Base-by-base conservation (phyloP, 2,329 filamentous ascomycete species). In the Aureobasidium namibiae region DNA sequence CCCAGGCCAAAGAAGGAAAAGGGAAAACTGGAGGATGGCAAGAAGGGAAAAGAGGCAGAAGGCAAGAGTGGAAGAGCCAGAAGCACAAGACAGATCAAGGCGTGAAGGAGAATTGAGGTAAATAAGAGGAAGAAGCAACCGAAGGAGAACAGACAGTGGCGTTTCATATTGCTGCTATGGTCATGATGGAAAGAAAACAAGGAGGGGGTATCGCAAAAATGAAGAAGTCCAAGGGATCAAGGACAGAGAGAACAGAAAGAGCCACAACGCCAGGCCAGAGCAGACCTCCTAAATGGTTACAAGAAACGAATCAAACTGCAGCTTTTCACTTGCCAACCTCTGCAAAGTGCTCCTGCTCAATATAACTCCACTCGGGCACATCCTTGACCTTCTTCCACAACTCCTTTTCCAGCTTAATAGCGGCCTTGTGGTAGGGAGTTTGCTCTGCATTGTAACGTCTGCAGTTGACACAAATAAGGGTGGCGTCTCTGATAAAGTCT, bases 381-480 rank as follows among this genome's bases (percentile, higher is more conserved):
- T 88, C 88, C 70, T 89, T 87, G 73, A 96, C 90, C 74, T 92
- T 89, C 72, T 86, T 82, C 90, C 90, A 96, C 92, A 97, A 95
- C 70, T 86, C 95, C 74, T 94, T 95, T 70, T 87, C 94, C 42
- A 99, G 79, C 70, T 94, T 94, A 71, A 90, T 95, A 41, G 94
- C 94, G 60, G 88, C 90, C 77, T 99, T 99, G 24, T 91, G 90
- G 71, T 99, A 99, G 0, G 90, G 87, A 0, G 92, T 99, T 44
- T 80, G 95, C 75, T 96, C 92, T 67, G 92, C 95, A 70, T 99
- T 99, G 78, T 97, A 99, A 69, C 89, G 87, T 65, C 92, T 86
- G 73, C 94, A 99, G 72, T 99, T 99, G 71, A 92, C 85, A 68
- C 95, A 96, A 65, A 99, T 86, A 67, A 97, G 82, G 69, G 86